Conservation (phyloP, 2,329 filamentous ascomycete genomes). For the Fusarium austroafricanum region DNA sequence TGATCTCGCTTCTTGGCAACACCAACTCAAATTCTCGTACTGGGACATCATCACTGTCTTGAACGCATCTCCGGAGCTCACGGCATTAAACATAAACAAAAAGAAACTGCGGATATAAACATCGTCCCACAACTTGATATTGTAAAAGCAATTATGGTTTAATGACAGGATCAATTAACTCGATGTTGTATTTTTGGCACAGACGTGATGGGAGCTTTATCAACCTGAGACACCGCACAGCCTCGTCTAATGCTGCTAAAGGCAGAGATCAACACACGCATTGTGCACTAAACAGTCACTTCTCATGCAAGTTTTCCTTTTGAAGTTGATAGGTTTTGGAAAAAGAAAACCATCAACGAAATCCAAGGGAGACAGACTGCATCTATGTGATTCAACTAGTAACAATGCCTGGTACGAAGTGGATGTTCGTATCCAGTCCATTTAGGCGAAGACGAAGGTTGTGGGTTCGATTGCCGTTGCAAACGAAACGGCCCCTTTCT, state of each 20-base stretch:
- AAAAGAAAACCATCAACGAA: background rate
- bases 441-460: background rate
- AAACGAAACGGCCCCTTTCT: background rate
- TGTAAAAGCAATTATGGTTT: background rate
- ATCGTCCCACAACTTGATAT: background rate
- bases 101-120: background rate
- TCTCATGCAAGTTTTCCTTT: background rate
- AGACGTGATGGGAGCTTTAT: background rate
- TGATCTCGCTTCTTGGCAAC: background rate
- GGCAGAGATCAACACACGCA: background rate
- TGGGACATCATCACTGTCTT: too few relatives aligned
- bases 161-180: background rate
- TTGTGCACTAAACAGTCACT: background rate
- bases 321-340: background rate
- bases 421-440: too few relatives aligned
- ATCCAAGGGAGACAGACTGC: too few relatives aligned
- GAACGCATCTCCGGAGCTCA: too few relatives aligned
- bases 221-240: slow-evolving; percentile 3
- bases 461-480: background rate
- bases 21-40: too few relatives aligned
- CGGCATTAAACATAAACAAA: background rate
- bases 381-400: too few relatives aligned
- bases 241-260: background rate
- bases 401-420: too few relatives aligned
- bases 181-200: background rate